Base-by-base conservation (phyloP, 352 stramenopile genomes). In the Globisporangium emineosum region DNA sequence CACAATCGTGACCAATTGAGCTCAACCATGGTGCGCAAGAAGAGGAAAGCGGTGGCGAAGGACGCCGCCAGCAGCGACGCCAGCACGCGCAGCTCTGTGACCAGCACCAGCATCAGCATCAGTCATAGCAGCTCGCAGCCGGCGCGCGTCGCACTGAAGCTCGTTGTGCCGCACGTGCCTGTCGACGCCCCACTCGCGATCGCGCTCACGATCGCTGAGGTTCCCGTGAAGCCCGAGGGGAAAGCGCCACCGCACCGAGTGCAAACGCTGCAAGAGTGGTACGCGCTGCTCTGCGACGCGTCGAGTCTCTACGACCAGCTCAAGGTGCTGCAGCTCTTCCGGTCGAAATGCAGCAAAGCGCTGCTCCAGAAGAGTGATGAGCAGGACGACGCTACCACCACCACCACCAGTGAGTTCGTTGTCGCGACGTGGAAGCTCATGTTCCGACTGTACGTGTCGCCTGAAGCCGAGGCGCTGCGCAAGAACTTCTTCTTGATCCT, bases 401-500 rank as follows among this genome's bases (percentile, higher is more conserved):
- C n/a, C 7, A 50, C 35, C 5, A 53, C 49, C 8, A 59, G 23
- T 3, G 25, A 33, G 42, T 79, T 89, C 15, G 60, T 71, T 0
- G 66, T 60, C 29, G 68, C 69, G 50, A 66, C 81, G 32, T 91
- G 81, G 79, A 71, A 66, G 2, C 65, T 92, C 21, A 65, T 81
- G 33, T 91, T 91, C 64, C 79, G 77, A 9, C 66, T 94, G 58
- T 90, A 79, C 53, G 68, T 77, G n/a, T 64, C 78, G 2, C 54
- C 57, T 4, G 40, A 27, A 8, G 66, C 72, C 21, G 67, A 77
- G 42, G 65, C 72, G 10, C 60, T 92, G 62, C 78, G 78, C 57
- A 94, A 94, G 72, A 90, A 88, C 63, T 66, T 94, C 30, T 71
- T 76, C 12, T 58, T 88, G 45, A 81, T 90, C 23, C 69, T 90